Evolutionary conservation across 75 land plant genomes (phyloP).

Genomic region (Sequoiadendron giganteum): DNA sequence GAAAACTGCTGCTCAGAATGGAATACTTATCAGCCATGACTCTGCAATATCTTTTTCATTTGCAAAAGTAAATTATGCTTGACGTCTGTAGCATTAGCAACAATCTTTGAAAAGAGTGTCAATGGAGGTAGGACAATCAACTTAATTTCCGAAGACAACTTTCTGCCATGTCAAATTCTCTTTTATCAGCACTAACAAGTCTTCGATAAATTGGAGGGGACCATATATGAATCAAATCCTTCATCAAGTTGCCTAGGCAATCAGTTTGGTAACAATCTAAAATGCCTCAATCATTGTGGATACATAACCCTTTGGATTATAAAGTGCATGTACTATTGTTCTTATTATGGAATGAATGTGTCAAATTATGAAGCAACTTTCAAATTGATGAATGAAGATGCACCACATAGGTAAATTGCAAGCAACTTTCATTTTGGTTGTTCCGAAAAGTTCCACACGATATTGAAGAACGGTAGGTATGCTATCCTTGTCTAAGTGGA

Average conservation of each 20-base stretch:
- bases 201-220: constrained; percentile 47
- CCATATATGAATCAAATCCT: constrained; percentile 28
- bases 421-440: constrained; percentile 32
- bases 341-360: constrained; percentile 29
- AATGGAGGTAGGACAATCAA: constrained; percentile 37
- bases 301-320: constrained; percentile 57
- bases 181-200: constrained; percentile 53
- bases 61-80: too few relatives aligned
- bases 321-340: constrained; percentile 57
- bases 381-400: constrained; percentile 60
- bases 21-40: too few relatives aligned
- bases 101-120: constrained; percentile 31
- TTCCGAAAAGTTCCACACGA: neutral
- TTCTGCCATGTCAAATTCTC: constrained; percentile 52
- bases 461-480: neutral
- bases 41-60: too few relatives aligned
- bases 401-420: constrained; percentile 72
- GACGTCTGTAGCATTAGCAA: too few relatives aligned
- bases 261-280: too few relatives aligned
- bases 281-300: constrained; percentile 63
- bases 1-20: too few relatives aligned
- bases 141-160: constrained; percentile 42
- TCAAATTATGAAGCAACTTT: constrained; percentile 13
- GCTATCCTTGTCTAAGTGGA: too few relatives aligned
- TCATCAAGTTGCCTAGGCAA: too few relatives aligned